Evolutionary conservation across 192 early-diverging fungal species (phyloP).

Genomic region (Allomyces macrogynus): DNA sequence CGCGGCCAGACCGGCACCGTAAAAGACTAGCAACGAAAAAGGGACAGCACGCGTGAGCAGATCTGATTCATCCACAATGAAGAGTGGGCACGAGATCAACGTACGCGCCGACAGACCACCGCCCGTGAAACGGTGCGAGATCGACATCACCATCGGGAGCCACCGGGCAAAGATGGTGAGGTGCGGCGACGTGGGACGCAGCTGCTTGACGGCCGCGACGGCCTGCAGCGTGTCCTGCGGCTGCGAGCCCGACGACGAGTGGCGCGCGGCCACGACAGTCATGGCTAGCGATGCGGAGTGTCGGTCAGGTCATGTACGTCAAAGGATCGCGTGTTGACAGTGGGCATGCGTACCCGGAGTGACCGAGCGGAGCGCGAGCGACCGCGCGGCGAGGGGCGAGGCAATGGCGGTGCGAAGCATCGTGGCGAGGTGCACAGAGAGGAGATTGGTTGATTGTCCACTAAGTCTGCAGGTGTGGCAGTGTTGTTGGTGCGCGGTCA

Average conservation of each 20-base stretch:
- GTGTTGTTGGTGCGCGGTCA: too few relatives aligned
- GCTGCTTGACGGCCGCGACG: conserved; percentile 8
- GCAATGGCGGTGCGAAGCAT: too few relatives aligned
- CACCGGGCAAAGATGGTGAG: conserved; percentile 81
- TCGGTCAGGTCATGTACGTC: neutral
- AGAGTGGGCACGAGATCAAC: conserved; percentile 5
- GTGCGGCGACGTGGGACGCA: conserved; percentile 66
- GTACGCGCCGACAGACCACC: conserved; percentile 42
- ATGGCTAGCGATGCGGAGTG: conserved; percentile 9
- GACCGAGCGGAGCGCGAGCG: neutral
- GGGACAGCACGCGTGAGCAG: neutral
- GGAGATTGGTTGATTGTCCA: too few relatives aligned
- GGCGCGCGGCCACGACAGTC: too few relatives aligned
- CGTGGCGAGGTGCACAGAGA: too few relatives aligned
- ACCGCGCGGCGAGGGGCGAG: too few relatives aligned
- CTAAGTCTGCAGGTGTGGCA: too few relatives aligned
- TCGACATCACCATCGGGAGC: conserved; percentile 60
- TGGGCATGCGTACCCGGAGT: neutral
- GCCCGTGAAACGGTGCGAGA: conserved; percentile 54
- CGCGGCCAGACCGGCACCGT: conserved; percentile 37
- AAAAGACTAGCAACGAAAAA: conserved; percentile 7
- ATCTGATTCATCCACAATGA: neutral
- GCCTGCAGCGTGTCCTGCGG: neutral
- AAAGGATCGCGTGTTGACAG: neutral
- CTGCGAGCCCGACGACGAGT: too few relatives aligned